These are phyloP conservation scores for Aspergillus intermedius DNA, from an alignment of 2,329 filamentous ascomycete genomes.

Conservation along the genomic window DNA sequence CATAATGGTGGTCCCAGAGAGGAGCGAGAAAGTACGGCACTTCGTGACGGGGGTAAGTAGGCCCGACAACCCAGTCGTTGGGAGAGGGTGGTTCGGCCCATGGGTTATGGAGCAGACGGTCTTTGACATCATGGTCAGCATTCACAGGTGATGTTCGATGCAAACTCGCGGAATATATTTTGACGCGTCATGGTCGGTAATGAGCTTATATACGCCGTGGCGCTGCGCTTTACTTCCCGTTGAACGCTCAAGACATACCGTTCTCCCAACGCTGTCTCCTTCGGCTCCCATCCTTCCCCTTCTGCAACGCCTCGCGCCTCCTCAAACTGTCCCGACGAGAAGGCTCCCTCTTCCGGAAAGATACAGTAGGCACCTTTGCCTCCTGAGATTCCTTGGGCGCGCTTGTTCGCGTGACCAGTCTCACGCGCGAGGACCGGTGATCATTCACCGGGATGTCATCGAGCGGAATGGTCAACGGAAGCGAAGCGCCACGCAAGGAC, in stretches of 20 bases:
- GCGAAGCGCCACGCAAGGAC: conserved; percentile 47
- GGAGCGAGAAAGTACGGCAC: conserved; percentile 87
- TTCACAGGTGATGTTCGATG: neutral
- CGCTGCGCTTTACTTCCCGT: neutral
- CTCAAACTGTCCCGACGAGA: conserved; percentile 57
- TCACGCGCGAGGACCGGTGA: conserved; percentile 22
- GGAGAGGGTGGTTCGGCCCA: conserved; percentile 76
- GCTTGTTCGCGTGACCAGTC: conserved; percentile 8
- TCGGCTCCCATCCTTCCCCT: conserved; percentile 84
- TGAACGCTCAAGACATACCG: conserved; percentile 47
- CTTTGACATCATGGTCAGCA: conserved; percentile 42
- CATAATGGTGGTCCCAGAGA: conserved; percentile 65
- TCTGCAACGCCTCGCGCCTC: conserved; percentile 67
- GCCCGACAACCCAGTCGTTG: conserved; percentile 73
- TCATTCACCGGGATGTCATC: conserved; percentile 47
- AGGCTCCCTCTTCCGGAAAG: conserved; percentile 48
- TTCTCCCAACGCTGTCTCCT: conserved; percentile 92
- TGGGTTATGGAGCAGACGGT: conserved; percentile 79
- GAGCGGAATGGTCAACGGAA: conserved; percentile 67
- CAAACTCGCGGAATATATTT: no score
- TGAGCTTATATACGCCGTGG: neutral
- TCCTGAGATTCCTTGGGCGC: neutral
- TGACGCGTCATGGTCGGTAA: neutral
- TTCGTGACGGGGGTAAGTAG: conserved; percentile 68
- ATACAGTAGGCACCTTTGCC: conserved; percentile 28